Conservation (phyloP, 768 basidiomycete genomes). For the Boletus reticulatus region DNA sequence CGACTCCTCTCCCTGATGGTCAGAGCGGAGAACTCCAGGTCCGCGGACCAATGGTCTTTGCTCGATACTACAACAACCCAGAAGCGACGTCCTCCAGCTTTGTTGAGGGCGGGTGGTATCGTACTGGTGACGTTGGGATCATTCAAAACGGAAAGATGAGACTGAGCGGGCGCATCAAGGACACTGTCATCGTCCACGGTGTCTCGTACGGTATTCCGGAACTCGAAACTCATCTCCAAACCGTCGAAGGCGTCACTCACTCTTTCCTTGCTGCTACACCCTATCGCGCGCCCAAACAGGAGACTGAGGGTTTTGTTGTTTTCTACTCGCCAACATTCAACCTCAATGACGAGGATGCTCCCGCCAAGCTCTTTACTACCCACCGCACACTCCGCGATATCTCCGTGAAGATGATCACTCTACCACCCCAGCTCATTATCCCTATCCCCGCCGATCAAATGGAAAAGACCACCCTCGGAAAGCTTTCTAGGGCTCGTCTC, state of each 20-base stretch:
- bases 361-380: constrained; percentile 23
- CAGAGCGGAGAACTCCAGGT: constrained; percentile 42
- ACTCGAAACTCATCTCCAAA: constrained; percentile 40
- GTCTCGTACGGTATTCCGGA: constrained; percentile 40
- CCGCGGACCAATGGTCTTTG: constrained; percentile 38
- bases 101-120: constrained; percentile 51
- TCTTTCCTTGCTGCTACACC: constrained; percentile 37
- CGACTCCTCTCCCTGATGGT: constrained; percentile 23
- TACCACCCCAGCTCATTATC: constrained; percentile 37
- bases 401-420: constrained; percentile 31
- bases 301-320: constrained; percentile 42
- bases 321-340: constrained; percentile 39
- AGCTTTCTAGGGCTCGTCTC: constrained; percentile 41
- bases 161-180: constrained; percentile 41
- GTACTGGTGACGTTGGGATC: constrained; percentile 55
- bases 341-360: constrained; percentile 23
- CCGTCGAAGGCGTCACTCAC: constrained; percentile 33
- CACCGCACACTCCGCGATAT: constrained; percentile 31
- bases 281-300: constrained; percentile 37
- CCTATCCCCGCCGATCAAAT: constrained; percentile 38
- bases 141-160: constrained; percentile 35
- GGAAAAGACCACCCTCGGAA: constrained; percentile 45
- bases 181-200: constrained; percentile 44
- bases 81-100: constrained; percentile 48
- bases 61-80: constrained; percentile 48